Base-by-base conservation (phyloP, 192 early-diverging fungal genomes). In the Mortierella hygrophila region DNA sequence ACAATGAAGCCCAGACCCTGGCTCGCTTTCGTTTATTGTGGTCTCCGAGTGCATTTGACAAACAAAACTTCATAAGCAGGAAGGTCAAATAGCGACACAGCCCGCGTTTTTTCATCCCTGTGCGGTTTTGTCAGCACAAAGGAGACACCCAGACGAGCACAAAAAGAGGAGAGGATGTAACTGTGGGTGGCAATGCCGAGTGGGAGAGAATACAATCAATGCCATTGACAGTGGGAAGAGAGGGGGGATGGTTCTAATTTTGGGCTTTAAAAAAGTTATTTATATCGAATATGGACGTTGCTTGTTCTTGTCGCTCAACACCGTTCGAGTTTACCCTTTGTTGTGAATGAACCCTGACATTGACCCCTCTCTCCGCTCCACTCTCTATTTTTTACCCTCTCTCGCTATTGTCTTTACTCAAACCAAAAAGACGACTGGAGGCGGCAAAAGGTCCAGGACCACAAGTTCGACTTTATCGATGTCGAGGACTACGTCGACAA, bases 401-500 rank as follows among this genome's bases (percentile, higher is more conserved):
- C 42, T 29, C 11, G 29, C 8, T 6, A 42, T 57, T 40, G 1
- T 8, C 35, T 40, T 29, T 44, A 16, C 21, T 52, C 16, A 52
- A 15, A 18, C 18, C n/a, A 7, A 72, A 72, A 77, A 86, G 91
- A 91, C 38, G 94, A 94, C 68, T 96, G 96, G 96, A 95, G 93
- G 90, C 88, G 95, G 72, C 94, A 95, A 78, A 90, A 93, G 72
- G 92, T 96, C 60, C 76, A 90, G 77, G 96, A 96, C 89, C 95
- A 97, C 90, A 96, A 96, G 85, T 97, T 97, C 83, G 96, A 96
- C 89, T 96, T 93, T 82, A 90, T 97, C 52, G 95, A 97, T 82
- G 90, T 96, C 57, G 93, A 96, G 26, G 94, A 96, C 68, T 96
- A 95, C 88, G 38, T 88, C 40, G 83, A 90, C 69, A 78, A 82